phyloP scores from a whole-genome alignment of 495 filamentous ascomycete genomes.

The Aspergillus indologenus region DNA sequence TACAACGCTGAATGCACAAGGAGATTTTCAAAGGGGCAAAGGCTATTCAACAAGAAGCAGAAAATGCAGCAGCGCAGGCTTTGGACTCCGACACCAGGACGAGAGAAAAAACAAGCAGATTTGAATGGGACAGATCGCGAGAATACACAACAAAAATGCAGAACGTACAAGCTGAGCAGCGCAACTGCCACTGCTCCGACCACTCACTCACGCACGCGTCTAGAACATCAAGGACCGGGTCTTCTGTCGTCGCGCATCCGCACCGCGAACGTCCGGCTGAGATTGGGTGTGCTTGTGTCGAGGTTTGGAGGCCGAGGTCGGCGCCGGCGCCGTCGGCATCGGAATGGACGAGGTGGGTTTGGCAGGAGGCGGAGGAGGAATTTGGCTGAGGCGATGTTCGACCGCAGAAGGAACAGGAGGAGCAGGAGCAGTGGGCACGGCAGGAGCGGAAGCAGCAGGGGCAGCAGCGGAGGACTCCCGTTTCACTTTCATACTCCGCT shows the following conservation, averaged over 20 bases:
- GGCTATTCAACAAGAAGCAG: constrained; percentile 15
- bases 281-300: constrained; percentile 45
- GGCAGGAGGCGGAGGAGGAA: constrained; percentile 19
- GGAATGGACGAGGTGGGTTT: constrained; percentile 24
- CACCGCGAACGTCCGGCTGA: constrained; percentile 39
- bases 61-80: constrained; percentile 12
- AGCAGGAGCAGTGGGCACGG: constrained; percentile 12
- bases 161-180: constrained; percentile 5
- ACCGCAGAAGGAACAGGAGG: constrained; percentile 30
- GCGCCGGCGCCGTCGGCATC: constrained; percentile 31
- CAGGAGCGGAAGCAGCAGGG: constrained; percentile 6
- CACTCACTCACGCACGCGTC: background rate
- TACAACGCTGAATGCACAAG: constrained; percentile 15
- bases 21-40: constrained; percentile 13
- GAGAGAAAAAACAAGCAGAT: constrained; percentile 5
- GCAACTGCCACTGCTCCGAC: background rate
- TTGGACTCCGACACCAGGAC: constrained; percentile 29
- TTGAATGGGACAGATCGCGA: constrained; percentile 4
- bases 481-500: constrained; percentile 36
- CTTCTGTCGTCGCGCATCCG: constrained; percentile 43
- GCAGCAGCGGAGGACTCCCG: constrained; percentile 31
- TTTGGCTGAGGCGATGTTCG: constrained; percentile 8
- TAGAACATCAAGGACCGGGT: constrained; percentile 47
- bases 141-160: background rate
- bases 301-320: constrained; percentile 28